Percentiles rank a stretch among this genome's conserved stretches.
phyloP scores from a whole-genome alignment of 2,329 filamentous ascomycete genomes.

The Cryphonectria radicalis region DNA sequence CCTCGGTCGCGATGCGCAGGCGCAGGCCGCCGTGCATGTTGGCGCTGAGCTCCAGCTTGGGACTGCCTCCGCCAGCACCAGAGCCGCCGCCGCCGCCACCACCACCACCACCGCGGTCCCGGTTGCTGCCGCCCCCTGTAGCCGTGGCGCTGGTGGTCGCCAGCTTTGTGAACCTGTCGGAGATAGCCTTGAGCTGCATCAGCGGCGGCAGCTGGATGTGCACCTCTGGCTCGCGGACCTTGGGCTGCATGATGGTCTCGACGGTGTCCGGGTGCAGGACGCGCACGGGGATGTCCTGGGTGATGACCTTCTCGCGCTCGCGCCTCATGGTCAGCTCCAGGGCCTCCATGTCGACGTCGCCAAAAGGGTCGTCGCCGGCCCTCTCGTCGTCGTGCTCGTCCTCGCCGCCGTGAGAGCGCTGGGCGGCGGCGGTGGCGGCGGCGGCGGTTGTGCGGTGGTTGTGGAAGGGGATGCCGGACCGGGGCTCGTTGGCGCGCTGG shows the following conservation, averaged over 20 bases:
- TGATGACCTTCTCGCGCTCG: constrained; percentile 88
- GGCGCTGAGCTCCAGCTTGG: constrained; percentile 83
- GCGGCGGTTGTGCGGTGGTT: constrained; percentile 37
- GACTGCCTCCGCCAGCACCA: constrained; percentile 37
- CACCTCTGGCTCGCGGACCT: constrained; percentile 88
- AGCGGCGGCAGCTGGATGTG: constrained; percentile 89
- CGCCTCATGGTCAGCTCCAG: constrained; percentile 63
- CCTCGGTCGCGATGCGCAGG: constrained; percentile 80
- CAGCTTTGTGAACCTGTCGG: constrained; percentile 91
- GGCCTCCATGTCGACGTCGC: constrained; percentile 50
- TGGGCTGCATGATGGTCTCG: constrained; percentile 92
- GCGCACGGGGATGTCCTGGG: constrained; percentile 93
- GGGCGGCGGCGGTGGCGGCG: constrained; percentile 23
- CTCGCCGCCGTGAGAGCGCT: constrained; percentile 12
- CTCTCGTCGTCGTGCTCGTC: constrained; percentile 44
- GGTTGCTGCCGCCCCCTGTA: constrained; percentile 32
- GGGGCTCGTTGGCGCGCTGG: constrained; percentile 42
- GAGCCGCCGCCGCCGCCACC: constrained; percentile 20
- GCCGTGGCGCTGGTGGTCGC: constrained; percentile 45
- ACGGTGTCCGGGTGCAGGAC: constrained; percentile 83
- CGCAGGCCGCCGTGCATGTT: constrained; percentile 92
- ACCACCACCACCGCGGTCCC: constrained; percentile 2
- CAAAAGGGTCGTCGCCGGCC: constrained; percentile 45
- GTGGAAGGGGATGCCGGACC: constrained; percentile 27
- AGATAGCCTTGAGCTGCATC: constrained; percentile 88